Evolutionary conservation across 257 asterid genomes (phyloP).

Genomic region (Leonotis leonurus): DNA sequence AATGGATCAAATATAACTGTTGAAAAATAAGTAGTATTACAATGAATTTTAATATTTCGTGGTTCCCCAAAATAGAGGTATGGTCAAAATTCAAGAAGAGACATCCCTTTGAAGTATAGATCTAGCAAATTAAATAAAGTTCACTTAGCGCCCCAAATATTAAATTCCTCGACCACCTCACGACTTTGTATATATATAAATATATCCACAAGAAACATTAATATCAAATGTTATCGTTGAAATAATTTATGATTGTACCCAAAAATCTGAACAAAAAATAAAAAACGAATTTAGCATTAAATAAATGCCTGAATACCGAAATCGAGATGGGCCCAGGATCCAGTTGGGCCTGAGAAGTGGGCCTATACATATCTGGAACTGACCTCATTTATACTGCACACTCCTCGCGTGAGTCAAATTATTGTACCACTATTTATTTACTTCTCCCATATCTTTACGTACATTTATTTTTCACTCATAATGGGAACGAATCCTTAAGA

Average conservation of each 20-base stretch:
- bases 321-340: constrained; percentile 27
- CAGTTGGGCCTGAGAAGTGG: constrained; percentile 31
- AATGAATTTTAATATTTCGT: background rate
- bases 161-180: constrained; percentile 1
- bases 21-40: background rate
- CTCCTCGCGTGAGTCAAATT: constrained; percentile 52
- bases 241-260: constrained; percentile 1
- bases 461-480: constrained; percentile 27
- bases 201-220: background rate
- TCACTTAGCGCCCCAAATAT: background rate
- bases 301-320: background rate
- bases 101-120: background rate
- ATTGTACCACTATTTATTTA: constrained; percentile 20
- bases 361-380: constrained; percentile 28
- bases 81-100: background rate
- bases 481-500: no score
- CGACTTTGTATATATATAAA: background rate
- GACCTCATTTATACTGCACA: constrained; percentile 30
- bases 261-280: background rate
- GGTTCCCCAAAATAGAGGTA: background rate
- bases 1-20: no score
- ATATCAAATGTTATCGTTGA: background rate
- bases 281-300: constrained; percentile 3
- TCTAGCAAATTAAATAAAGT: background rate
- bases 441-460: background rate